Base-by-base conservation (phyloP, 257 asterid genomes). In the Penstemon eatonii region DNA sequence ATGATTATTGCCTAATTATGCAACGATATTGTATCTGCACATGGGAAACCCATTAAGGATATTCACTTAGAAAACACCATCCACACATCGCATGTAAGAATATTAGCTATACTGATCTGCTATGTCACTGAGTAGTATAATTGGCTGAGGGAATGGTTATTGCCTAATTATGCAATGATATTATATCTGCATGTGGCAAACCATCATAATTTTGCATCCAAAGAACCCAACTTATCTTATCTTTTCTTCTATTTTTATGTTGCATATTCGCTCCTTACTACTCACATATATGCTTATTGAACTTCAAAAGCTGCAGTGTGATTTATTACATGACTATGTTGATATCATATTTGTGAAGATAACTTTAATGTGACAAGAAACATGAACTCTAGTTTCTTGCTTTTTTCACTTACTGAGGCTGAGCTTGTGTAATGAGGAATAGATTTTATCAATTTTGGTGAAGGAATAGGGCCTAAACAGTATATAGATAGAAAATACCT, bases 71-170 rank as follows among this genome's bases (percentile, higher is more conserved):
- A 44, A 40, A 68, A 65, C 60, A 56, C 4, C 42, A 39, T 40
- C 38, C 60, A 25, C 60, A 4, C 13, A 33, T 37, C 68, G 13
- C 33, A 53, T 18, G 6, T 39, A 11, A 33, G 19, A 55, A 12
- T 56, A 49, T 49, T 47, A 6, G 10, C 42, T 63, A 11, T 51
- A 42, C 36, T 68, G 47, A 40, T 38, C 6, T 60, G 74, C 57
- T 39, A 54, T 69, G 38, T 19, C 65, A 61, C 46, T 59, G 66
- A 72, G 25, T 50, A 38, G 63, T 60, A 19, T n/a, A 49, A 50
- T 42, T 57, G 67, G 51, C 13, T n/a, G 36, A 44, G 36, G 51
- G 49, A 38, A 64, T 57, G 39, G 44, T 61, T 37, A 45, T 41
- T 52, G 18, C 67, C 6, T 56, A 18, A 41, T 56, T 56, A 45